Conservation (phyloP, 768 basidiomycete species). For the Gymnopilus dilepis region DNA sequence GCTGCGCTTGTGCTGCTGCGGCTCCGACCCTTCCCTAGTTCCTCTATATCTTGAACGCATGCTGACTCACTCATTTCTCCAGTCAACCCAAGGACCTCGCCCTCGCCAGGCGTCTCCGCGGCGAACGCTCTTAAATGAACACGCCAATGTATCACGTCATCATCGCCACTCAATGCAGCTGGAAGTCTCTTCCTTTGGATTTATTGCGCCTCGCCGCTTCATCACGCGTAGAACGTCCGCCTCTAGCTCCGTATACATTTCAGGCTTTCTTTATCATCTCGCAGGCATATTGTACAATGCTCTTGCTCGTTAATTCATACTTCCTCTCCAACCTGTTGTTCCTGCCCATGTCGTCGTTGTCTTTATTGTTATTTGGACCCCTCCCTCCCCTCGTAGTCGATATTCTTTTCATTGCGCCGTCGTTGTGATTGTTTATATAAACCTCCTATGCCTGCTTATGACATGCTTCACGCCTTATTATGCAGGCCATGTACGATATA, state of each 20-base stretch:
- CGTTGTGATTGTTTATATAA: neutral
- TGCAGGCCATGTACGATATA: neutral
- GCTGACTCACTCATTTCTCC: slow-evolving; percentile 19
- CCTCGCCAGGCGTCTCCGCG: slow-evolving; percentile 83
- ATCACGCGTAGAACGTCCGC: neutral
- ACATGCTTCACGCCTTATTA: neutral
- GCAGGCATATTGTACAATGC: neutral
- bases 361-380: neutral
- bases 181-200: neutral
- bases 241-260: too few relatives aligned
- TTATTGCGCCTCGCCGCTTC: neutral
- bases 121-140: slow-evolving; percentile 73
- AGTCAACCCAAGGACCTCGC: slow-evolving; percentile 91
- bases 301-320: neutral
- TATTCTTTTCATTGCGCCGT: neutral
- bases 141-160: neutral
- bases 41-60: neutral
- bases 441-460: too few relatives aligned
- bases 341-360: neutral
- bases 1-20: neutral
- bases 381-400: neutral
- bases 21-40: neutral
- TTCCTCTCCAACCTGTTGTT: neutral
- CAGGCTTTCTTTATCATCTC: too few relatives aligned
- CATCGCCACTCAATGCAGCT: too few relatives aligned